Base-by-base conservation (phyloP, 495 filamentous ascomycete genomes). In the Parmelia sp. region DNA sequence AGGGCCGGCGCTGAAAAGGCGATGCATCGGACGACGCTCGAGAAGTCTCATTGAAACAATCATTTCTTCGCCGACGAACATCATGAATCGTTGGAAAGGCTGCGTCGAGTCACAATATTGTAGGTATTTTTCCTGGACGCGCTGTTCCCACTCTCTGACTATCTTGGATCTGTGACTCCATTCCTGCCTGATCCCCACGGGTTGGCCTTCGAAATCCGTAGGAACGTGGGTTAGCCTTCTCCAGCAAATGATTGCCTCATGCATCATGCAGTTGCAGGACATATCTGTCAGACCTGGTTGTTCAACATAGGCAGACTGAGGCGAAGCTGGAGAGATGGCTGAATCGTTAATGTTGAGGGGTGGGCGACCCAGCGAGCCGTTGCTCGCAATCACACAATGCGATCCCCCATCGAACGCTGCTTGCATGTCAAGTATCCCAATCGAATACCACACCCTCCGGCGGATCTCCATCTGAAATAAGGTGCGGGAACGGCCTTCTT, bases 401-500 rank as follows among this genome's bases (percentile, higher is more conserved):
- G 56, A 44, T n/a, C 62, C 62, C n/a, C 62, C 40, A 39, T 65
- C 62, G 35, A 65, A 59, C 17, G 62, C 53, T 25, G 62, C 55
- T 27, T 65, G 62, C 44, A 65, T 36, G 55, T 65, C 62, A 49
- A 59, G 51, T 33, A 65, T 53, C 9, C 39, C 36, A 37, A 65
- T 65, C 23, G 51, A 59, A 29, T 25, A 65, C 62, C 35, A 65
- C 23, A 49, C 12, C 8, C 62, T 27, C 15, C 62, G 62, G 17
- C 62, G 55, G 15, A 65, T 45, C 56, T 65, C 62, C 33, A 35
- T 31, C 25, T 65, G 36, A 21, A 65, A 51, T 14, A 40, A 29
- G 11, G 57, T 59, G 19, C 35, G 19, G 23, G 21, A 65, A 27
- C 21, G 53, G 25, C 23, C 12, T 19, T 36, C 14, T 35, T 33